Evolutionary conservation across 208 protist genomes (phyloP).

Genomic region (Crithidia brevicula): DNA sequence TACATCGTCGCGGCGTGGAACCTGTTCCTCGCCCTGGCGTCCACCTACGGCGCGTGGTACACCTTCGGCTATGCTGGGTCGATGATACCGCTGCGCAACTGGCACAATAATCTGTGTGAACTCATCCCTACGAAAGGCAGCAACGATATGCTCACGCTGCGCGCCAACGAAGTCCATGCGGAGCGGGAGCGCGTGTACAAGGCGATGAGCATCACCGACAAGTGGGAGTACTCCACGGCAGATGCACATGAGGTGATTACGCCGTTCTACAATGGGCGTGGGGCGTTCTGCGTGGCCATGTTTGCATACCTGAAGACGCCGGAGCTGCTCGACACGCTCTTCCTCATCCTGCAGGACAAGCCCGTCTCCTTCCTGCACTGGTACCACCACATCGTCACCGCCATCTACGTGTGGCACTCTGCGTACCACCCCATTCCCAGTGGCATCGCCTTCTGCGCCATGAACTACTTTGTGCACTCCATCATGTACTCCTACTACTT

Average conservation of each 20-base stretch:
- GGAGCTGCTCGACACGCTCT: slow-evolving; percentile 74
- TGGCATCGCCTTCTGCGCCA: slow-evolving; percentile 81
- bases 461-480: slow-evolving; percentile 93
- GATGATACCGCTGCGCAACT: slow-evolving; percentile 14
- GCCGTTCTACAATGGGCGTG: slow-evolving; percentile 24
- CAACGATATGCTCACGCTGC: slow-evolving; percentile 17
- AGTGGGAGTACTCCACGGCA: slow-evolving; percentile 11
- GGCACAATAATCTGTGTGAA: slow-evolving; percentile 23
- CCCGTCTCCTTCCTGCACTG: slow-evolving; percentile 80
- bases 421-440: slow-evolving; percentile 37
- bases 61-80: slow-evolving; percentile 32
- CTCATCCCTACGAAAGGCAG: slow-evolving; percentile 6
- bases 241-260: slow-evolving; percentile 6
- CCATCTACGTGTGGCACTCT: slow-evolving; percentile 89
- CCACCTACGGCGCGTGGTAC: slow-evolving; percentile 60
- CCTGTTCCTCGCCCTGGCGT: slow-evolving; percentile 74
- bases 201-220: slow-evolving; percentile 50
- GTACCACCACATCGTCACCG: slow-evolving; percentile 89
- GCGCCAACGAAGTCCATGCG: slow-evolving; percentile 7
- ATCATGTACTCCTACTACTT: slow-evolving; percentile 96
- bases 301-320: slow-evolving; percentile 75
- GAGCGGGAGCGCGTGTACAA: slow-evolving; percentile 24
- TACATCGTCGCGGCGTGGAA: slow-evolving; percentile 81
- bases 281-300: slow-evolving; percentile 45
- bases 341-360: slow-evolving; percentile 74